Percentiles rank a stretch among this genome's conserved stretches.
phyloP scores from a whole-genome alignment of 2,329 filamentous ascomycete species.

The Fusarium sp. region DNA sequence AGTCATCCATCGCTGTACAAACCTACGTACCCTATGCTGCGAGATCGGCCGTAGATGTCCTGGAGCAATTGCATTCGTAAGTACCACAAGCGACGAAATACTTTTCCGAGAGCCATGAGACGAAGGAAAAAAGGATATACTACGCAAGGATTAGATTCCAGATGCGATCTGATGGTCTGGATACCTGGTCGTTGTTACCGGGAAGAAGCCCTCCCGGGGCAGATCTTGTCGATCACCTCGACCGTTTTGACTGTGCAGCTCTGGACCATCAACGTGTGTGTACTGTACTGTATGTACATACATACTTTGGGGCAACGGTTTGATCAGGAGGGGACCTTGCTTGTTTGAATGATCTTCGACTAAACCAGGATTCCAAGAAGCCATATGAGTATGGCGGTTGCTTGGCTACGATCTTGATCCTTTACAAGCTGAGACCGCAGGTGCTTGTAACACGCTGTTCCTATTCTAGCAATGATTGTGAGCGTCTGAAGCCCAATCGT shows the following conservation, averaged over 20 bases:
- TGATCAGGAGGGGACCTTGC: slow-evolving; percentile 17
- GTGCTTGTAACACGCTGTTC: slow-evolving; percentile 25
- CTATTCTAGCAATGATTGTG: slow-evolving; percentile 33
- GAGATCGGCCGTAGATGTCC: not conserved
- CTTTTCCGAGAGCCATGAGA: not conserved
- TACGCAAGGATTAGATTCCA: slow-evolving; percentile 11
- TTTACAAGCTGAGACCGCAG: slow-evolving; percentile 30
- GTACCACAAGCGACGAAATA: slow-evolving; percentile 1
- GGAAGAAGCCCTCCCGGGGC: slow-evolving; percentile 41
- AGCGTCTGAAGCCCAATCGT: slow-evolving; percentile 17
- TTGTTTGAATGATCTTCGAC: slow-evolving; percentile 1
- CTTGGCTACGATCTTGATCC: slow-evolving; percentile 3
- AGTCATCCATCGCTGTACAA: not conserved
- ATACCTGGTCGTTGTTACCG: slow-evolving; percentile 32
- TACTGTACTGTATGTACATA: not conserved
- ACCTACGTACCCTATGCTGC: not conserved
- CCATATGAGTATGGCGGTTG: slow-evolving; percentile 2
- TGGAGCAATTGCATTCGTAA: not conserved
- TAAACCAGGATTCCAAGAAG: slow-evolving; percentile 24
- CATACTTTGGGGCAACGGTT: not conserved
- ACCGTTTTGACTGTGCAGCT: slow-evolving; percentile 10
- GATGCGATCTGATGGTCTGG: slow-evolving; percentile 29
- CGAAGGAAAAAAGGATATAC: not conserved
- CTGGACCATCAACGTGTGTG: slow-evolving; percentile 17
- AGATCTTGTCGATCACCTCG: slow-evolving; percentile 47